These are phyloP conservation scores for Boletus reticuloceps DNA, from an alignment of 768 basidiomycete species.

Conservation along the genomic window DNA sequence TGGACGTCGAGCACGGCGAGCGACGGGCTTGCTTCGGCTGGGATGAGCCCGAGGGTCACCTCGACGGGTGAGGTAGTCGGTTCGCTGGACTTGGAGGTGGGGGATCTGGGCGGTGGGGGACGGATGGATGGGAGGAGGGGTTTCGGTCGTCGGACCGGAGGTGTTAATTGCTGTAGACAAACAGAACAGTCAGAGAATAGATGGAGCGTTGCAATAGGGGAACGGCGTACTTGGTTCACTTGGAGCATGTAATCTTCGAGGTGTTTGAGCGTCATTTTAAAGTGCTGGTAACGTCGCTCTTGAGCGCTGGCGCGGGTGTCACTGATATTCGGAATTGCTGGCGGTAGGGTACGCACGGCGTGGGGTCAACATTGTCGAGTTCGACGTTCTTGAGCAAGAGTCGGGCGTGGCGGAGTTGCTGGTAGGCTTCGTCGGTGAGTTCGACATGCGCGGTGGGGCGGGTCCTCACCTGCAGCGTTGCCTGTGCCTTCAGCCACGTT, in stretches of 20 bases:
- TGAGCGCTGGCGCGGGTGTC: slow-evolving; percentile 34
- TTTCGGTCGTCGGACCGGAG: slow-evolving; percentile 38
- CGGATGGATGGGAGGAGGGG: slow-evolving; percentile 57
- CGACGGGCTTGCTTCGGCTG: slow-evolving; percentile 20
- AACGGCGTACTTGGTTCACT: slow-evolving; percentile 46
- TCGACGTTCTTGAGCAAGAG: slow-evolving; percentile 59
- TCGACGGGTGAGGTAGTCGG: slow-evolving; percentile 13
- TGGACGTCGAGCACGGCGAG: slow-evolving; percentile 15
- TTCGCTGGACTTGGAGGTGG: neutral
- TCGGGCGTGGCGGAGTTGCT: slow-evolving; percentile 53
- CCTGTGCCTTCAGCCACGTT: slow-evolving; percentile 56
- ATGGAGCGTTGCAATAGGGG: no score
- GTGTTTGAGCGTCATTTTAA: slow-evolving; percentile 49
- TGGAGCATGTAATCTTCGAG: slow-evolving; percentile 52
- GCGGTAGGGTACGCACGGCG: slow-evolving; percentile 37
- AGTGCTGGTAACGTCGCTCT: slow-evolving; percentile 43
- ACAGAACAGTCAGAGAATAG: neutral
- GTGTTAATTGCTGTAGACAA: slow-evolving; percentile 39
- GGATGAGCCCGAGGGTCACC: slow-evolving; percentile 13
- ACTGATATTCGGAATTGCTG: no score
- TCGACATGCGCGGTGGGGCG: neutral
- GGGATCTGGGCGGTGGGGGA: slow-evolving; percentile 30
- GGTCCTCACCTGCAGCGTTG: slow-evolving; percentile 51
- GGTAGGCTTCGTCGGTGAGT: slow-evolving; percentile 14
- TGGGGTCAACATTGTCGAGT: slow-evolving; percentile 41